Percentiles rank a stretch among this genome's conserved stretches.
These are phyloP conservation scores for Chiua virens DNA, from an alignment of 768 basidiomycete genomes.

Conservation along the genomic window DNA sequence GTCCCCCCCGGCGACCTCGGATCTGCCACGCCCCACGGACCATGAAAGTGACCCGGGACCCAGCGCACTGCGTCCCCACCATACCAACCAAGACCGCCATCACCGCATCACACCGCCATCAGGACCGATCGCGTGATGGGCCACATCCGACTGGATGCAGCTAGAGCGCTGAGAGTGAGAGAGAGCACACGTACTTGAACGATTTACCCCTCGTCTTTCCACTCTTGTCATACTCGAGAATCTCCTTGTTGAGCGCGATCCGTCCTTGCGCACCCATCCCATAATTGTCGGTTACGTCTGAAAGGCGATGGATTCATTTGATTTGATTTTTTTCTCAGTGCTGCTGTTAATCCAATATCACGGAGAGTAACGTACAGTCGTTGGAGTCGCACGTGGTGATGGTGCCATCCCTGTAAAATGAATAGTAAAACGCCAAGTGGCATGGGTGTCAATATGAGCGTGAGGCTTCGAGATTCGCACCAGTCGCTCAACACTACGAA, in stretches of 20 bases:
- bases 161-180: too few relatives aligned
- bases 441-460: not conserved
- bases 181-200: conserved; percentile 44
- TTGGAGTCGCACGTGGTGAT: conserved; percentile 93
- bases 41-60: too few relatives aligned
- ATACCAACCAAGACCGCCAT: too few relatives aligned
- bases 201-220: conserved; percentile 19
- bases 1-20: too few relatives aligned
- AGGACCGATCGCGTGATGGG: not conserved
- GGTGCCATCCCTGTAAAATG: conserved; percentile 74
- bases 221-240: conserved; percentile 54
- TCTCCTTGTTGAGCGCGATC: conserved; percentile 61
- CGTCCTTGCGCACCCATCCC: conserved; percentile 76
- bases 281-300: conserved; percentile 87
- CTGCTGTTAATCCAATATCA: not conserved
- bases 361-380: conserved; percentile 59
- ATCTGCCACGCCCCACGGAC: too few relatives aligned
- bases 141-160: too few relatives aligned
- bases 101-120: not conserved
- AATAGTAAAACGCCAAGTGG: not conserved
- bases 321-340: not conserved
- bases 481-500: conserved; percentile 91
- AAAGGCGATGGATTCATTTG: not conserved
- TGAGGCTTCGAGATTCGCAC: conserved; percentile 41
- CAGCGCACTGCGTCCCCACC: too few relatives aligned